A percentile compares a stretch with the other conserved stretches of the same genome.
These are phyloP conservation scores for Cyclostephanos tholiformis DNA, from an alignment of 108 stramenopile species.

Conservation along the genomic window DNA sequence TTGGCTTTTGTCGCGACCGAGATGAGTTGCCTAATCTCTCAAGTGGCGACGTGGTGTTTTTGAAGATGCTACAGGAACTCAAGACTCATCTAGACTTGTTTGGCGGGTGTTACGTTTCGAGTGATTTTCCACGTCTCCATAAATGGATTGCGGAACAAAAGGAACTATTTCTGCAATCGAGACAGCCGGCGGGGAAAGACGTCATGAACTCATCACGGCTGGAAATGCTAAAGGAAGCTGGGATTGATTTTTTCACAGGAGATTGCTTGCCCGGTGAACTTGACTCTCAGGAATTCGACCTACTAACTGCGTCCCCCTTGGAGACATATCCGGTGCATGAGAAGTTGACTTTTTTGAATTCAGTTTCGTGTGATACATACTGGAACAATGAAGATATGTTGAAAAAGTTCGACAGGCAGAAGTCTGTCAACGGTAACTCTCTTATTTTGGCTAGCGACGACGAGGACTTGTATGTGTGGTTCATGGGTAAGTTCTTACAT, in stretches of 20 bases:
- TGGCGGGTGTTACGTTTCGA: conserved; percentile 41
- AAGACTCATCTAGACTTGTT: conserved; percentile 37
- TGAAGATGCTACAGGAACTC: conserved; percentile 38
- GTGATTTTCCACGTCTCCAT: conserved; percentile 40
- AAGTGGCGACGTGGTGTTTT: conserved; percentile 37
- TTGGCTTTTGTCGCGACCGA: conserved; percentile 47
- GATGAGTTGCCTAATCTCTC: conserved; percentile 39
- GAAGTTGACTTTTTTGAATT: not conserved
- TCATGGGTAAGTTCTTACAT: conserved; percentile 19
- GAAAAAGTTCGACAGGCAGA: conserved; percentile 11
- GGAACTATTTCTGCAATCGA: conserved; percentile 22
- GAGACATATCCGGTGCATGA: conserved; percentile 16
- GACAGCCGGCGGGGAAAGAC: conserved; percentile 24
- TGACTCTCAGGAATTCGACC: conserved; percentile 16
- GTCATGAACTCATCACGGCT: conserved; percentile 33
- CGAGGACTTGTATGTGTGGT: conserved; percentile 36
- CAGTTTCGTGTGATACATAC: conserved; percentile 14
- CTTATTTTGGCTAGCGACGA: conserved; percentile 34
- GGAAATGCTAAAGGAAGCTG: conserved; percentile 40
- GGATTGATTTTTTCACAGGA: conserved; percentile 44
- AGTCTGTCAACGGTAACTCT: conserved; percentile 14
- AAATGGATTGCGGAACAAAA: conserved; percentile 43
- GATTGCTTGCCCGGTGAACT: conserved; percentile 31
- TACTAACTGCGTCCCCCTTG: conserved; percentile 14
- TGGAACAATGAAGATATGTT: conserved; percentile 5